Percentiles rank a stretch among this genome's conserved stretches.
phyloP scores from a whole-genome alignment of 148 eudicot genomes.

The Rhododendron ovatum region DNA sequence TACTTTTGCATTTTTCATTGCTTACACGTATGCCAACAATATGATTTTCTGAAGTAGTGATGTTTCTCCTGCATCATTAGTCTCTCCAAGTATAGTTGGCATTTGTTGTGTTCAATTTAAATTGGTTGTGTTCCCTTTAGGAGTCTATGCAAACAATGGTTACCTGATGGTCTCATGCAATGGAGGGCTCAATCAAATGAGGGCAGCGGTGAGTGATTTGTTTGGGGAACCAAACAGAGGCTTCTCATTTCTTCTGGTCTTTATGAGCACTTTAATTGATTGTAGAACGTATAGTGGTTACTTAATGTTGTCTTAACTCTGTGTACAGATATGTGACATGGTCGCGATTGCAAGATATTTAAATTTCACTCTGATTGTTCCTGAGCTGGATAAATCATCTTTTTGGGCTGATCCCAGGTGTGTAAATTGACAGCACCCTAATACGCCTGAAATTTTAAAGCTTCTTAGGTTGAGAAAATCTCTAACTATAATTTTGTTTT shows the following conservation, averaged over 20 bases:
- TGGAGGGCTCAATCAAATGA: conserved; percentile 99
- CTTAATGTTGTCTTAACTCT: not conserved
- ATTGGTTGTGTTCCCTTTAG: conserved; percentile 30
- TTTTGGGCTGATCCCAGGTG: conserved; percentile 99
- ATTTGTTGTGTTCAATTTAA: not conserved
- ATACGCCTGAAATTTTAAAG: not conserved
- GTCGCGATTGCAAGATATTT: conserved; percentile 97
- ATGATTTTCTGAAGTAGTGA: not conserved
- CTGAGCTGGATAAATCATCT: conserved; percentile 91
- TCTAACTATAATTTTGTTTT: not conserved
- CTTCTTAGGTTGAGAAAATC: conserved; percentile 15
- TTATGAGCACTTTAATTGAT: not conserved
- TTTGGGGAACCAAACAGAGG: not conserved
- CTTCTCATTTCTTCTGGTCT: conserved; percentile 2
- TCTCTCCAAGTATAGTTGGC: not conserved
- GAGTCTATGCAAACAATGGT: conserved; percentile 95
- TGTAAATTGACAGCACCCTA: conserved; percentile 30
- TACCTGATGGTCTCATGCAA: conserved; percentile 98
- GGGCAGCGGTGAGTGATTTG: conserved; percentile 76
- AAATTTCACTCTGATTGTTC: conserved; percentile 89
- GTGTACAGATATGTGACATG: conserved; percentile 94
- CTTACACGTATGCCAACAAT: not conserved
- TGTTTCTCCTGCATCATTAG: not conserved
- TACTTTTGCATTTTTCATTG: not conserved
- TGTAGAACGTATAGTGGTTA: not conserved